phyloP scores from a whole-genome alignment of 176 grass and related monocot genomes.

The Carex cristatella region DNA sequence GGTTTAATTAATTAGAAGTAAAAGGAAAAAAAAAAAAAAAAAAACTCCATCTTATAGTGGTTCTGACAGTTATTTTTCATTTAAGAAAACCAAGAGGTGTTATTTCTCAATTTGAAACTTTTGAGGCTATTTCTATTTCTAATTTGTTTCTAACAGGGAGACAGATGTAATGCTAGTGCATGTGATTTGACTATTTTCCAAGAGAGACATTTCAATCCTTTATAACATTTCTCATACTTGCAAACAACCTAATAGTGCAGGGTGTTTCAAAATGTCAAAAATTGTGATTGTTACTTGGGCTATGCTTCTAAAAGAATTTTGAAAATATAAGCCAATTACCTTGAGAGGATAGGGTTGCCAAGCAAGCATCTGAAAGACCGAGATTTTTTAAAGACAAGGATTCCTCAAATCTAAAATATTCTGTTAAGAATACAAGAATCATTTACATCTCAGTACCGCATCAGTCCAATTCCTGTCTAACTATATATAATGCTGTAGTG shows the following conservation, averaged over 20 bases:
- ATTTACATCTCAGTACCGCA: neutral
- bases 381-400: slow-evolving; percentile 61
- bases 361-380: slow-evolving; percentile 74
- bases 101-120: neutral
- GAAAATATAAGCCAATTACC: slow-evolving; percentile 35
- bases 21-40: neutral
- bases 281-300: neutral
- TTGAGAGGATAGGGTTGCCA: slow-evolving; percentile 68
- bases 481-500: neutral
- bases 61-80: neutral
- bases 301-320: slow-evolving; percentile 2
- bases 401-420: slow-evolving; percentile 53
- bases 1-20: neutral
- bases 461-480: neutral
- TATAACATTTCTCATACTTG: neutral
- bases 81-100: neutral
- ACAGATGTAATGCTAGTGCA: neutral
- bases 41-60: neutral
- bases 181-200: neutral
- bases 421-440: neutral
- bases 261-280: neutral
- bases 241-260: neutral
- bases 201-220: neutral
- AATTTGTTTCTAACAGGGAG: neutral
- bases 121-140: neutral